A percentile compares a stretch with the other conserved stretches of the same genome.
Evolutionary conservation across 73 alveolate species (phyloP).

Genomic region (Stentor roeselii): DNA sequence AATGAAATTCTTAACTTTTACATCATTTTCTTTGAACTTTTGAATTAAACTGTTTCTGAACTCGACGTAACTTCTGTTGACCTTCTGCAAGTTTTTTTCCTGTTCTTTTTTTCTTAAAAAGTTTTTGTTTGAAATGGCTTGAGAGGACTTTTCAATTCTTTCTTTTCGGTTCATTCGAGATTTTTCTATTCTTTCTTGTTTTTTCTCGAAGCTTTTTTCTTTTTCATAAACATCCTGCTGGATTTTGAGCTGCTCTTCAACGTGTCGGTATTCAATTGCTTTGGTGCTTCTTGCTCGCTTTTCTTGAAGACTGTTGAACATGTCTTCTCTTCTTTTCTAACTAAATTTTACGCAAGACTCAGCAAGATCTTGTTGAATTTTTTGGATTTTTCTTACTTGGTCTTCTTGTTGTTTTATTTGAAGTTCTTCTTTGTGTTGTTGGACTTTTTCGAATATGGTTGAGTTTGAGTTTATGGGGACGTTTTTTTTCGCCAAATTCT

Average conservation of each 20-base stretch:
- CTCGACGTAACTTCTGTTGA: not conserved
- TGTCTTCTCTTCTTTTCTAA: not conserved
- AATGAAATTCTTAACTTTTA: not conserved
- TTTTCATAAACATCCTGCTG: not conserved
- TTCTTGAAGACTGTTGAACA: too few species aligned
- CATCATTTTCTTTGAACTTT: not conserved
- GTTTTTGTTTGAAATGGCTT: not conserved
- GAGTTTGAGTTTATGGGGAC: not conserved
- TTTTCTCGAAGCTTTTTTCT: not conserved
- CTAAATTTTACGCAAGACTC: not conserved
- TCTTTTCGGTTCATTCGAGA: not conserved
- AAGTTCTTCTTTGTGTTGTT: not conserved
- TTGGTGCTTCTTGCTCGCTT: not conserved
- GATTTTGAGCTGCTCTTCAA: not conserved
- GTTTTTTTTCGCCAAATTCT: not conserved
- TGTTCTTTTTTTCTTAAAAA: not conserved
- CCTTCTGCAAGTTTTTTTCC: not conserved
- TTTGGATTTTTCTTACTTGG: not conserved
- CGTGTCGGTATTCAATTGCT: not conserved
- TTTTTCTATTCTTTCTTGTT: not conserved
- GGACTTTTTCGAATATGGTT: not conserved
- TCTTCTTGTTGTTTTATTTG: not conserved
- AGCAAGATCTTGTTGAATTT: not conserved
- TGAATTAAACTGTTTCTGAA: not conserved
- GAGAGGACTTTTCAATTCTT: not conserved